Conservation (phyloP, 306 rosid genomes). For the Cucurbita ficifolia region DNA sequence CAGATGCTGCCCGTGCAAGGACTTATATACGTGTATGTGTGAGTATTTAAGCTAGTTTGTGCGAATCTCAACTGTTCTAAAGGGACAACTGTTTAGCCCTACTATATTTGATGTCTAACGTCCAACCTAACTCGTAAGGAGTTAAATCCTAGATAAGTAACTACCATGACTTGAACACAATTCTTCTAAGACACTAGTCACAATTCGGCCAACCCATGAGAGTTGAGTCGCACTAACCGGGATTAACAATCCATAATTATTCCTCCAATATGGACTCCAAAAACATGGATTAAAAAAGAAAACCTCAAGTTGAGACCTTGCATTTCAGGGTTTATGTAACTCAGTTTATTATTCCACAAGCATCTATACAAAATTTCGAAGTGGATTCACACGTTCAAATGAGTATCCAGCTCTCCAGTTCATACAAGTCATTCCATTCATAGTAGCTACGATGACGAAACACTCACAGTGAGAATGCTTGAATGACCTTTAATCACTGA, state of each 20-base stretch:
- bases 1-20: neutral
- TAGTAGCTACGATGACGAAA: neutral
- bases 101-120: no score
- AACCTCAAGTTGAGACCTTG: neutral
- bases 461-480: neutral
- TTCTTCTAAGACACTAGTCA: no score
- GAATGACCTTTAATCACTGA: slow-evolving; percentile 12
- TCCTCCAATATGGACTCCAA: neutral
- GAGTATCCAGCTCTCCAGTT: neutral
- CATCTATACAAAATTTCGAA: slow-evolving; percentile 1
- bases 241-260: neutral
- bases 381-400: slow-evolving; percentile 1
- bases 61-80: no score
- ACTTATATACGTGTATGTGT: no score
- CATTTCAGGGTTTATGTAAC: neutral
- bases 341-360: neutral
- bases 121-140: no score
- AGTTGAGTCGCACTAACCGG: neutral
- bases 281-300: neutral
- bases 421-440: neutral
- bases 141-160: no score
- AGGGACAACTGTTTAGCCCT: no score
- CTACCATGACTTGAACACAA: no score
- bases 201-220: no score
- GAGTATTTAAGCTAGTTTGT: no score